A percentile compares a stretch with the other conserved stretches of the same genome.
Evolutionary conservation across 2,329 filamentous ascomycete genomes (phyloP).

Genomic region (Ophiostoma sp.): DNA sequence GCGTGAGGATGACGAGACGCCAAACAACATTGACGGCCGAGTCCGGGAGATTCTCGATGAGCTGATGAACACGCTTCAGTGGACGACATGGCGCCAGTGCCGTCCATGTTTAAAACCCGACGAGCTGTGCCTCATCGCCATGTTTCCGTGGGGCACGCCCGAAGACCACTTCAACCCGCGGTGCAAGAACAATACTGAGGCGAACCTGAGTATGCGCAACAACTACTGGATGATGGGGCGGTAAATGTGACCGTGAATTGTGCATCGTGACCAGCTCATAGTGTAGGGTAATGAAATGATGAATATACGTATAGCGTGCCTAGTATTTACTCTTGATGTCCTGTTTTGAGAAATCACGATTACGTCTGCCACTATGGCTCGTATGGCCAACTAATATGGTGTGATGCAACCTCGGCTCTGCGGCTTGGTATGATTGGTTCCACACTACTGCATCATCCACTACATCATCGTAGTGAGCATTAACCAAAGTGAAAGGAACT

Average conservation of each 20-base stretch:
- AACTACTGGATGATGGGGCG: slow-evolving; percentile 9
- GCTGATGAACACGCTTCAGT: slow-evolving; percentile 32
- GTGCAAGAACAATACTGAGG: slow-evolving; percentile 14
- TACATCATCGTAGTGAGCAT: too few relatives aligned
- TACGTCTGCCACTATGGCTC: too few relatives aligned
- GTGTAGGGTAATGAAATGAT: background rate
- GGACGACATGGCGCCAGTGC: slow-evolving; percentile 37
- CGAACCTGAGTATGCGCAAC: background rate
- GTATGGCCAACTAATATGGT: too few relatives aligned
- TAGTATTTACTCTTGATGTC: too few relatives aligned
- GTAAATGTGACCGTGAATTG: background rate
- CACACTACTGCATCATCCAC: too few relatives aligned
- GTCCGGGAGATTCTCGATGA: slow-evolving; percentile 18
- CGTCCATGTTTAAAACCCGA: slow-evolving; percentile 29
- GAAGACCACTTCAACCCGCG: slow-evolving; percentile 28
- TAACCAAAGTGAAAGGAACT: too few relatives aligned
- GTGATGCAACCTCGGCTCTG: too few relatives aligned
- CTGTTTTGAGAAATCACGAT: too few relatives aligned
- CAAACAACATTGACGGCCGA: slow-evolving; percentile 10
- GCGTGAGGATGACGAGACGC: background rate
- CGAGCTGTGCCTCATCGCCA: slow-evolving; percentile 37
- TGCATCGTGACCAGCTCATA: too few relatives aligned
- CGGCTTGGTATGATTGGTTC: too few relatives aligned
- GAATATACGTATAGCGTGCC: too few relatives aligned
- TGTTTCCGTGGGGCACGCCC: slow-evolving; percentile 36